phyloP scores from a whole-genome alignment of 2,329 filamentous ascomycete species.

The Eurotiales sp. region DNA sequence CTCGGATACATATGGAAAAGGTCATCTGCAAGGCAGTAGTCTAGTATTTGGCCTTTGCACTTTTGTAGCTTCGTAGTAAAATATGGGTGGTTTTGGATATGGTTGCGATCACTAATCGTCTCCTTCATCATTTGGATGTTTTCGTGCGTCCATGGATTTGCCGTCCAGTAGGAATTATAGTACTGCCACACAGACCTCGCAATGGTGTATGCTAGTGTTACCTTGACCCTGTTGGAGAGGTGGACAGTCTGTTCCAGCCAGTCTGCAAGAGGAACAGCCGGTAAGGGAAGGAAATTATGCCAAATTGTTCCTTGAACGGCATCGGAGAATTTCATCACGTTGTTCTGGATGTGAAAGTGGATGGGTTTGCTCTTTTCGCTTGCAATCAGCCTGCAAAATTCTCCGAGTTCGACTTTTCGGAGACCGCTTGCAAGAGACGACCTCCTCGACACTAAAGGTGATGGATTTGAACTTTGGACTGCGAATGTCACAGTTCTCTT shows the following conservation, averaged over 20 bases:
- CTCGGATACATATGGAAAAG: constrained; percentile 1
- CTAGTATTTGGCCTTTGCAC: not conserved
- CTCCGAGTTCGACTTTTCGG: not conserved
- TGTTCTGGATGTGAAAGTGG: constrained; percentile 1
- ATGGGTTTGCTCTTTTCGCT: not conserved
- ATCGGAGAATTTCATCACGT: not conserved
- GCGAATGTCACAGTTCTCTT: not conserved
- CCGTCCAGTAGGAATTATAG: constrained; percentile 10
- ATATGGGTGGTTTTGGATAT: constrained; percentile 1
- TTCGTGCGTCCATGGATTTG: constrained; percentile 4
- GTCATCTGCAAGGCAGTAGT: not conserved
- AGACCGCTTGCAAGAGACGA: not conserved
- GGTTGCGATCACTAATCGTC: no score
- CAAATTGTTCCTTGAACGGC: not conserved
- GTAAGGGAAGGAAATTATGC: not conserved
- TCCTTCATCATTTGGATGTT: constrained; percentile 1
- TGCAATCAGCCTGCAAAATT: constrained; percentile 4
- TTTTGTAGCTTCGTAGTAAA: not conserved
- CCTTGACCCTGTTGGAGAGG: constrained; percentile 4
- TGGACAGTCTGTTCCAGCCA: not conserved
- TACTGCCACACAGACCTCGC: constrained; percentile 8
- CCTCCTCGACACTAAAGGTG: not conserved
- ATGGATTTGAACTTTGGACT: not conserved
- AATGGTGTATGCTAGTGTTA: constrained; percentile 6
- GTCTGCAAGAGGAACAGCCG: not conserved